phyloP scores from a whole-genome alignment of 176 grass and related monocot species.

The Phoenix dactylifera region DNA sequence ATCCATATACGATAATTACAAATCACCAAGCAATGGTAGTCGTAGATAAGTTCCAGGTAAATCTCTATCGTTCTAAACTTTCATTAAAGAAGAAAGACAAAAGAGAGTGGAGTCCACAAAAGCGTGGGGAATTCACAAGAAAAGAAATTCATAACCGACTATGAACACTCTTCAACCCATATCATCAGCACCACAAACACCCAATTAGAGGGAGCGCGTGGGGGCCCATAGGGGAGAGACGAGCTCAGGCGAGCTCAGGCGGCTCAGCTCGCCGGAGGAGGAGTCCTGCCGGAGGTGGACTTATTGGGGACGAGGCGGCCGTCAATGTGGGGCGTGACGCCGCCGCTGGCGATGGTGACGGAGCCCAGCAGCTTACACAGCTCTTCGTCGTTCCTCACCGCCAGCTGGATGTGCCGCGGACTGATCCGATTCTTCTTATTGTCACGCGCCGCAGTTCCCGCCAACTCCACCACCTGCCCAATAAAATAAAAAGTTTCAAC shows the following conservation, averaged over 20 bases:
- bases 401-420: conserved; percentile 94
- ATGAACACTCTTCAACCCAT: too few species aligned
- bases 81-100: too few species aligned
- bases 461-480: conserved; percentile 65
- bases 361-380: conserved; percentile 72
- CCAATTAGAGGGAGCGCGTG: conserved; percentile 17
- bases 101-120: too few species aligned
- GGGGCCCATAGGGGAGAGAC: conserved; percentile 19
- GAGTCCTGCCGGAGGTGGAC: conserved; percentile 40
- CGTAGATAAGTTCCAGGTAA: too few species aligned
- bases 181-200: not conserved
- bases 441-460: conserved; percentile 74
- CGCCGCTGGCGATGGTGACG: conserved; percentile 87
- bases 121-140: too few species aligned
- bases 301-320: conserved; percentile 94
- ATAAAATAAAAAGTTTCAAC: too few species aligned
- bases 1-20: too few species aligned
- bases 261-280: not conserved
- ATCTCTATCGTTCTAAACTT: too few species aligned
- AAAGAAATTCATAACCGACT: too few species aligned
- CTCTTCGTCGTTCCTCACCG: conserved; percentile 95
- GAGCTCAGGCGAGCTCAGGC: not conserved
- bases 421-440: conserved; percentile 96
- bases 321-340: conserved; percentile 98
- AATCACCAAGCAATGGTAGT: too few species aligned